phyloP scores from a whole-genome alignment of 108 stramenopile species.

The Nannochloropsis gaditana region DNA sequence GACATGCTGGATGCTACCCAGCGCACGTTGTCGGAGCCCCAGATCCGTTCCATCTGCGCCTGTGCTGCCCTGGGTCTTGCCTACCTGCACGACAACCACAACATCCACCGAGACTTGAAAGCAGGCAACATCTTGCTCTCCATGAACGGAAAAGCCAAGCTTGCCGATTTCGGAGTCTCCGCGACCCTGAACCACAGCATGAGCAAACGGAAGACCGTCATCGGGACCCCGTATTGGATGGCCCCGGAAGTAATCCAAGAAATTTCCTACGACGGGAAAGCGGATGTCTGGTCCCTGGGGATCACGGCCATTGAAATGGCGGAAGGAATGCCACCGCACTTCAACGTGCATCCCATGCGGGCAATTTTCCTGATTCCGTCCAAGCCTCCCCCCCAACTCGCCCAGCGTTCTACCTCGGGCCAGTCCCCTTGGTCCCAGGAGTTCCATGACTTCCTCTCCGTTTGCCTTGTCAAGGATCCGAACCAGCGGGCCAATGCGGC shows the following conservation, averaged over 20 bases:
- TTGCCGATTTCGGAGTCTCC: conserved; percentile 59
- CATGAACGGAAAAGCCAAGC: conserved; percentile 55
- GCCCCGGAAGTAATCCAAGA: conserved; percentile 92
- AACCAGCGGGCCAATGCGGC: conserved; percentile 24
- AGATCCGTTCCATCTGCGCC: conserved; percentile 47
- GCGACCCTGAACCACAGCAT: conserved; percentile 84
- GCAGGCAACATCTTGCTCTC: conserved; percentile 60
- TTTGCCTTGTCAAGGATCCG: conserved; percentile 39
- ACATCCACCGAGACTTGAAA: conserved; percentile 58
- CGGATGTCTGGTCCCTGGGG: conserved; percentile 95
- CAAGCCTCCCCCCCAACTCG: conserved; percentile 57
- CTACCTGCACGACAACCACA: conserved; percentile 53
- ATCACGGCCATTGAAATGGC: conserved; percentile 97
- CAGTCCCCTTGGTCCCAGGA: conserved; percentile 23
- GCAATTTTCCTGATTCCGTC: conserved; percentile 61
- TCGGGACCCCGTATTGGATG: conserved; percentile 99
- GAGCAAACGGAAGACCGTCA: conserved; percentile 90
- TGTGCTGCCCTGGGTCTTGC: conserved; percentile 53
- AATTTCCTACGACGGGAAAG: conserved; percentile 87
- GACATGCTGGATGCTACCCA: conserved; percentile 53
- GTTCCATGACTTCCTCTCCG: conserved; percentile 47
- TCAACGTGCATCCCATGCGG: conserved; percentile 76
- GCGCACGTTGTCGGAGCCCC: conserved; percentile 42
- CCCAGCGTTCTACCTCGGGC: background rate
- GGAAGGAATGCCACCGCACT: conserved; percentile 93